Base-by-base conservation (phyloP, 495 filamentous ascomycete genomes). In the Chaetomium tenue region DNA sequence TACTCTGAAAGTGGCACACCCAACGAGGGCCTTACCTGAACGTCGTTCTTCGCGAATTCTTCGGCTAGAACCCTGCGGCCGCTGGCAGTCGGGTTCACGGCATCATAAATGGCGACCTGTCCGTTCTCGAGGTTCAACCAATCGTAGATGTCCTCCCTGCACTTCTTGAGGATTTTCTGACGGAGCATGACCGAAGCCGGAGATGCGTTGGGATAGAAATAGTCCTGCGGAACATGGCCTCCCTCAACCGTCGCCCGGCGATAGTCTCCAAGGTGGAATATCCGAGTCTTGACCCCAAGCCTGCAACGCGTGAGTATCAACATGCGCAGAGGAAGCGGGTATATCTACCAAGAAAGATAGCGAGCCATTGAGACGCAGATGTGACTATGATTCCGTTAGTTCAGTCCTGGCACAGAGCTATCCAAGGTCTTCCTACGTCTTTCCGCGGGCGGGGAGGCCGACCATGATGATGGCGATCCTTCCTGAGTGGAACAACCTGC, bases 71-170 rank as follows among this genome's bases (percentile, higher is more conserved):
- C 87, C 63, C 88, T 84, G 39, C 95, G 87, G n/a, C 92, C 93
- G 57, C 84, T 83, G 26, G 90, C 85, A 23, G 93, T 84, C 13
- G 93, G 91, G 71, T 98, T 98, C n/a, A 99, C 95, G 28, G 95
- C 94, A 79, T 99, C 95, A 70, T 98, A 99, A 58, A 99, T 98
- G 47, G 95, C 95, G 58, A 99, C 92, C 70, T 99, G 95, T 15
- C 95, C 95, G 70, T 97, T 98, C 70, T 98, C 95, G 67, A 97
- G 87, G 66, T 97, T 92, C 44, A 99, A 80, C 79, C 96, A 99
- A 61, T 89, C 88, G 63, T 96, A 96, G 40, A 99, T 95, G 70
- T 99, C 95, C 74, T 98, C 93, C 56, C 93, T 87, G 69, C 95
- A 99, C 75, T 94, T 94, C 78, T 97, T 96, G 9, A 98, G 84